Base-by-base conservation (phyloP, 2,329 filamentous ascomycete species). In the Fusarium palustre region DNA sequence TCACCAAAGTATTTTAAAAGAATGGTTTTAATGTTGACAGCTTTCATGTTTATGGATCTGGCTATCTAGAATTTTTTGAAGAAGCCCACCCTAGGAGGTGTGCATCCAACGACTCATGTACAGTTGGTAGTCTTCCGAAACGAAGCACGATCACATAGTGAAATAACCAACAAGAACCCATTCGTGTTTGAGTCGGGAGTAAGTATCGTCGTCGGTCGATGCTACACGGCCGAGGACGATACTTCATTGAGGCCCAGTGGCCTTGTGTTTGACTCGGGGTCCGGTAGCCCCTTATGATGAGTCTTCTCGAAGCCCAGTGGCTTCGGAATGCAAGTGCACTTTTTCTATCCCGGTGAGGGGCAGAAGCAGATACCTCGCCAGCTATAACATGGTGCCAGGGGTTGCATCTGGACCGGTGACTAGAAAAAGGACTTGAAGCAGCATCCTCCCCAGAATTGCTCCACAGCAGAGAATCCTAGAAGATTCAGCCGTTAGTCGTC, bases 51-150 rank as follows among this genome's bases (percentile, higher is more conserved):
- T 28, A 30, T 10, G 49, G 45, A 31, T 71, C 36, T 62, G 33
- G 66, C 49, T 70, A 68, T 53, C 46, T 54, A 45, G 13, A 11
- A 43, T 9, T 46, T 55, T 41, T 36, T 57, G 53, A 68, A 61
- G 45, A 61, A 70, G 59, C 30, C 68, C 68, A 49, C 66, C 68
- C 68, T 70, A 68, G 38, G 11, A 70, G 68, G 58, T 25, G 59
- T 16, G 52, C 64, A 70, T 70, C 68, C 68, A 70, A 70, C 59
- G 55, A 68, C 52, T 47, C 50, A 57, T 71, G 41, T 70, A 45
- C 30, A 46, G 64, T 68, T 71, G 68, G 68, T 70, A 9, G 59
- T 70, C 68, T 70, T 70, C 55, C 55, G 52, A 61, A 64, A 68
- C 45, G 64, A 71, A 68, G 55, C 42, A 66, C 31, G 20, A 55